Base-by-base conservation (phyloP, 2,329 filamentous ascomycete genomes). In the Bisporella sp. region DNA sequence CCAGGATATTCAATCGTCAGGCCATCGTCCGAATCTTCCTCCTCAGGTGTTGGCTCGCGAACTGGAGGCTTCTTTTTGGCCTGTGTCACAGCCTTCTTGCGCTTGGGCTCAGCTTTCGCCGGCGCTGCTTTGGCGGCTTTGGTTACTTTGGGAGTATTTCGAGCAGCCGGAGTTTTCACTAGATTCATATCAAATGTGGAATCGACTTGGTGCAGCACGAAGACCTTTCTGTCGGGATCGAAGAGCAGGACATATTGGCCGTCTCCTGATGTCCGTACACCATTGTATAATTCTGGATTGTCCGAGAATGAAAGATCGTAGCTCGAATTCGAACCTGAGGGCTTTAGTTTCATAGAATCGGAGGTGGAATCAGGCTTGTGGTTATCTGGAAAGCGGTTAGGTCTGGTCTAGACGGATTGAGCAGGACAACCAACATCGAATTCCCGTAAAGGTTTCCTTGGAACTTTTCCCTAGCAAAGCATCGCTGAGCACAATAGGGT, bases 141-240 rank as follows among this genome's bases (percentile, higher is more conserved):
- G n/a, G 56, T 45, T 5, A 51, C 45, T 35, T 54, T 62, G 52
- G 60, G 57, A 53, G 56, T 58, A 28, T 57, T 47, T n/a, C 50
- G 49, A 33, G 54, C 50, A 13, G 55, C 7, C 48, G 57, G 53
- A 11, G 82, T 82, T 49, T 77, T 81, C 47, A 79, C 82, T 48
- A 96, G 71, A 67, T 96, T 96, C 84, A 96, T 91, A 62, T 89
- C 84, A 69, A 95, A 86, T 39, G 84, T 83, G n/a, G 84, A 85
- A 64, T 89, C 81, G 49, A 96, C 73, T 47, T 82, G 82, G 70
- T 96, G 89, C 49, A 96, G 76, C 31, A 93, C 82, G 58, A 93
- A 93, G 50, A 78, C 84, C 62, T 92, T 82, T 47, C 81, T 82
- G 13, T 75, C 72, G 6, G 84, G 76, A 66, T 95, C 87, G 63